Evolutionary conservation across 768 basidiomycete genomes (phyloP), one percentile per base, ranked within the genome.

Genomic region (Crassisporium funariophilum): DNA sequence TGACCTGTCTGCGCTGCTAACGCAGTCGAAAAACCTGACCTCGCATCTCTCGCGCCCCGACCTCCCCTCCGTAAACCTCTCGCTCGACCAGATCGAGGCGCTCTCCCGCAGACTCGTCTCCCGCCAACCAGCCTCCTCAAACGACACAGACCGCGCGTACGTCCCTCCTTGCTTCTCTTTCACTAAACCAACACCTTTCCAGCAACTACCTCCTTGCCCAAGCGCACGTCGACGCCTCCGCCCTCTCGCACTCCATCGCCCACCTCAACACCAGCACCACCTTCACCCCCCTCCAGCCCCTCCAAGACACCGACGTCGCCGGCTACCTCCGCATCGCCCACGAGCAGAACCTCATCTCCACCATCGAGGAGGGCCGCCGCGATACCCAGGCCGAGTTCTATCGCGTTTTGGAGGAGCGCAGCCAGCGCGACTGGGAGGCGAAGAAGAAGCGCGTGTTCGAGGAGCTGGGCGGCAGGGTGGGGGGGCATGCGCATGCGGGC

Each of bases 261-360:
- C 82, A 88, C 52, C 70, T 94, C 52, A 89, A 93, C 60, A 82
- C 90, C 2, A 72, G 85, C 1, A 74, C 87, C 4, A 95, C 91
- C 0, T 95, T 94, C 64, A 82, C 88, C 17, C 91, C 92, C 0
- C 73, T 94, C n/a, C 90, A 92, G 59, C 88, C 91, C 4, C 77
- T 95, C n/a, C 86, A 89, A 59, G 94, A 97, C 70, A 94, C 89
- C 0, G 94, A 97, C 61, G 88, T 95, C 41, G 83, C 88, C 24
- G 91, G 91, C n/a, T 95, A 90, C 62, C 82, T 95, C 17, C 87
- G 91, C n/a, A 89, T 93, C 66, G 89, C 91, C 1, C 91, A 95
- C 59, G 94, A 98, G 61, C 93, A 95, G 64, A 91, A 90, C 53
- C 83, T 98, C 45, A 92, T 95, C 47, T 90, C 90, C 2, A 91